phyloP scores from a whole-genome alignment of 192 early-diverging fungal genomes.

The Entophlyctis luteolus region DNA sequence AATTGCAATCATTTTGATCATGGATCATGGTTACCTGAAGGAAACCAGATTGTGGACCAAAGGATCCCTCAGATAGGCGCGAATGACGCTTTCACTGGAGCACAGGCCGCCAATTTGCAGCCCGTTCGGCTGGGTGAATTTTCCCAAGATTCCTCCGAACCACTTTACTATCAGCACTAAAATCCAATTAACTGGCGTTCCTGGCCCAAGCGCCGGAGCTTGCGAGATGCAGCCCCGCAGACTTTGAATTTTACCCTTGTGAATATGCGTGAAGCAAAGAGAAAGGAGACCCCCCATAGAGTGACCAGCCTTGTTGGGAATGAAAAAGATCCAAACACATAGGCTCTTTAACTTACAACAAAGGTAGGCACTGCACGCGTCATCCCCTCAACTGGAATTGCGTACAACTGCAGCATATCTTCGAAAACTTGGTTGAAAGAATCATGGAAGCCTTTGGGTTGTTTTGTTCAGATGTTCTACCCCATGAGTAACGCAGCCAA shows the following conservation, averaged over 20 bases:
- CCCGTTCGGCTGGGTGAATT: constrained; percentile 1
- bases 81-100: constrained; percentile 1
- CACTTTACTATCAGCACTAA: neutral
- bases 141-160: neutral
- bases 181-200: neutral
- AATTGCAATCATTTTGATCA: neutral
- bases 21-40: neutral
- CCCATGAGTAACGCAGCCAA: neutral
- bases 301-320: constrained; percentile 41
- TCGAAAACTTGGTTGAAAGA: constrained; percentile 31
- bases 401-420: constrained; percentile 36
- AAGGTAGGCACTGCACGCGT: neutral
- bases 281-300: constrained; percentile 35
- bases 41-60: neutral
- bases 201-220: constrained; percentile 18
- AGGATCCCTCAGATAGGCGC: constrained; percentile 14
- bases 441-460: neutral
- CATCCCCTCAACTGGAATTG: neutral
- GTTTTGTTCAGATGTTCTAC: neutral
- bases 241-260: constrained; percentile 6
- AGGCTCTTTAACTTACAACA: neutral
- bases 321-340: neutral
- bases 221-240: constrained; percentile 25
- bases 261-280: constrained; percentile 14
- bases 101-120: constrained; percentile 18